These are phyloP conservation scores for Fomitopsis schrenkii DNA, from an alignment of 1,284 basidiomycete species.

Conservation along the genomic window DNA sequence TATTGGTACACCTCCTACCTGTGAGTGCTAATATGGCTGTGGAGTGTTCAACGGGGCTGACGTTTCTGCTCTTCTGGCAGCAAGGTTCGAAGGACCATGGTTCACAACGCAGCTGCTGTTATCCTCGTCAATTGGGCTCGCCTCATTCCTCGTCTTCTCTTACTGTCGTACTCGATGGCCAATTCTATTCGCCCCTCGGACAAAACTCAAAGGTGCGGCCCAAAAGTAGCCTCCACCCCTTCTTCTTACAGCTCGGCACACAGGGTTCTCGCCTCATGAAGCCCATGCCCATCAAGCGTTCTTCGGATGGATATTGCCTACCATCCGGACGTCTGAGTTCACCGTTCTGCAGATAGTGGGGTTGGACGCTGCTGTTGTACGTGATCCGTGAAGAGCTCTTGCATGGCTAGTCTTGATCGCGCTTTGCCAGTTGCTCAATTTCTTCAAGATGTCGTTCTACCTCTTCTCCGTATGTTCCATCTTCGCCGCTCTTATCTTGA, in stretches of 20 bases:
- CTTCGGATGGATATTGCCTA: conserved; percentile 96
- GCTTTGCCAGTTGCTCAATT: conserved; percentile 73
- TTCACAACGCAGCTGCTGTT: conserved; percentile 87
- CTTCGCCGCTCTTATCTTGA: conserved; percentile 75
- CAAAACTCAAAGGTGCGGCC: conserved; percentile 83
- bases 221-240: not conserved
- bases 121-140: conserved; percentile 73
- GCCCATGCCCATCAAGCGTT: conserved; percentile 80
- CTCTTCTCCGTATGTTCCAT: conserved; percentile 86
- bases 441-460: conserved; percentile 93
- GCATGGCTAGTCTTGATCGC: not conserved
- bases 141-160: conserved; percentile 85
- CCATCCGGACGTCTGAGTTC: conserved; percentile 85
- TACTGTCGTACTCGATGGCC: conserved; percentile 87
- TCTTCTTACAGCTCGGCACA: conserved; percentile 1
- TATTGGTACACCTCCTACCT: not conserved
- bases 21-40: not conserved
- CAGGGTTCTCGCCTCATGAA: conserved; percentile 88
- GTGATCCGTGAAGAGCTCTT: conserved; percentile 13
- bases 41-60: not conserved
- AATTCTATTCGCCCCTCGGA: conserved; percentile 86
- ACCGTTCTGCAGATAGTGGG: conserved; percentile 96
- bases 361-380: conserved; percentile 89
- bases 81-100: conserved; percentile 85
- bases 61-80: not conserved